Evolutionary conservation across 164 flowering plant genomes (phyloP).

Genomic region (Cinnamomum micranthum): DNA sequence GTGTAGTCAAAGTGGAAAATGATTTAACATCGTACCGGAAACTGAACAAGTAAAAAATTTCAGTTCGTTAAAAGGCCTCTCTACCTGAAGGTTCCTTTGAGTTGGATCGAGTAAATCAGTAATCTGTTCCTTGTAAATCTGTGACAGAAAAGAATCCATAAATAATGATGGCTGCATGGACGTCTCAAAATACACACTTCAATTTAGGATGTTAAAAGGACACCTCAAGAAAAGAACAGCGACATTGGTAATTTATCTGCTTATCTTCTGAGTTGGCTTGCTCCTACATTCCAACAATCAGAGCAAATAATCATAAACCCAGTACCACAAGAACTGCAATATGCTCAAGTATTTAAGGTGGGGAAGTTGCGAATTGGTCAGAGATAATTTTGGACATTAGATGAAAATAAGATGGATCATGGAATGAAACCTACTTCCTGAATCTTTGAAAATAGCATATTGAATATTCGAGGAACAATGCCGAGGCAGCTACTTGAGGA

Average conservation of each 20-base stretch:
- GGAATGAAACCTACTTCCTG: conserved; percentile 43
- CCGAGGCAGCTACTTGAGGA: conserved; percentile 57
- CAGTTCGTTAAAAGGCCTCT: background rate
- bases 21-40: background rate
- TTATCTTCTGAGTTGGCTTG: conserved; percentile 52
- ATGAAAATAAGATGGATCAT: background rate
- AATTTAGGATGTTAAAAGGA: background rate
- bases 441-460: conserved; percentile 75
- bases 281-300: conserved; percentile 37
- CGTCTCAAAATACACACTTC: background rate
- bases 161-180: background rate
- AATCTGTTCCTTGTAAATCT: conserved; percentile 85
- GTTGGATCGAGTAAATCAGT: conserved; percentile 92
- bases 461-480: conserved; percentile 84
- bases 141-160: conserved; percentile 11
- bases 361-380: background rate
- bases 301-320: background rate
- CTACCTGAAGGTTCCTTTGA: conserved; percentile 80
- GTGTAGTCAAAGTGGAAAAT: background rate
- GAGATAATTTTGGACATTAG: background rate
- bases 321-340: background rate
- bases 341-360: background rate
- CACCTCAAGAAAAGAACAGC: conserved; percentile 98
- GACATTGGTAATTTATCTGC: conserved; percentile 80
- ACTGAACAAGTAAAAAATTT: background rate